Evolutionary conservation across 805 yeast genomes (phyloP).

Genomic region (Wickerhamomyces queroliae): DNA sequence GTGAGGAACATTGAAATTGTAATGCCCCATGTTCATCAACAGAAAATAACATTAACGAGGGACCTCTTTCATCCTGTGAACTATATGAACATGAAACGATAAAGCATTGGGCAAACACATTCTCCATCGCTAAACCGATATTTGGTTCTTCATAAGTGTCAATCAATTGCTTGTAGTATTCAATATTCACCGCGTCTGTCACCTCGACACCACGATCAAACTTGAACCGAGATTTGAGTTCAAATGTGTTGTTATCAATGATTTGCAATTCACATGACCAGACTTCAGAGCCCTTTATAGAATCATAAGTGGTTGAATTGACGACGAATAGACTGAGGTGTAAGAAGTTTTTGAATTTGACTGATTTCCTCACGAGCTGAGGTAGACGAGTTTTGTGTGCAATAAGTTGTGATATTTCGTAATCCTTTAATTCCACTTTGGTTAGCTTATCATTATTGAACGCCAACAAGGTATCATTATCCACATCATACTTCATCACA

Average conservation of each 20-base stretch:
- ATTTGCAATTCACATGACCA: conserved; percentile 16
- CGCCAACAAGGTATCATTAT: not conserved
- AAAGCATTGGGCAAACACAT: conserved; percentile 30
- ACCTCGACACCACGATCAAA: conserved; percentile 19
- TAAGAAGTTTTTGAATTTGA: conserved; percentile 17
- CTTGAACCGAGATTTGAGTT: conserved; percentile 10
- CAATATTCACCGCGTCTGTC: conserved; percentile 19
- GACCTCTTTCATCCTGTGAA: conserved; percentile 23
- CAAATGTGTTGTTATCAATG: conserved; percentile 21
- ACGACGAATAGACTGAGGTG: conserved; percentile 18
- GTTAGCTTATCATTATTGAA: not conserved
- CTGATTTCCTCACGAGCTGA: conserved; percentile 12
- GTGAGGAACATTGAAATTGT: conserved; percentile 20
- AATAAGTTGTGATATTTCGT: not conserved
- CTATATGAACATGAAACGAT: conserved; percentile 28
- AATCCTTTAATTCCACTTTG: conserved; percentile 1
- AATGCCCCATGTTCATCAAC: conserved; percentile 29
- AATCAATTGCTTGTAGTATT: conserved; percentile 14
- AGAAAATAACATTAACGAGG: conserved; percentile 28
- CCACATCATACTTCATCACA: not conserved
- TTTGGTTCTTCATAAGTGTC: conserved; percentile 19
- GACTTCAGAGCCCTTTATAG: conserved; percentile 2
- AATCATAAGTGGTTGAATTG: conserved; percentile 6
- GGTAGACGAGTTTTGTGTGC: conserved; percentile 6
- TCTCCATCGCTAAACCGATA: conserved; percentile 25